Conservation (phyloP, 768 basidiomycete genomes). For the Pleurotus pulmonarius region DNA sequence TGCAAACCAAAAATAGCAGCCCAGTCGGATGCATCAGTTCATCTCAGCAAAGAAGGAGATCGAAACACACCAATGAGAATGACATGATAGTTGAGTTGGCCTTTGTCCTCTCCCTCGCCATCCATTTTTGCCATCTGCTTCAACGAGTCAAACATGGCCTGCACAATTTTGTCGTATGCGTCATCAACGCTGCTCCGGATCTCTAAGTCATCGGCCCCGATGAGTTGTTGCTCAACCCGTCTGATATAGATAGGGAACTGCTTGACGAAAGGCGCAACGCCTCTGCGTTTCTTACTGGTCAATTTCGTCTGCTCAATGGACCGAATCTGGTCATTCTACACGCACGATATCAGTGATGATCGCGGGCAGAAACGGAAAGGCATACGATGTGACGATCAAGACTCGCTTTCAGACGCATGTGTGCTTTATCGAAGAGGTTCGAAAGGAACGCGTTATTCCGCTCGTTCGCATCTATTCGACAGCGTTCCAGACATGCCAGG, state of each 20-base stretch:
- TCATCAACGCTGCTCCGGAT: constrained; percentile 74
- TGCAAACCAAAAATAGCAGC: constrained; percentile 23
- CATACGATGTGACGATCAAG: constrained; percentile 77
- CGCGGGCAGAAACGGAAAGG: neutral
- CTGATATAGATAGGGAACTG: constrained; percentile 88
- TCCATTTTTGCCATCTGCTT: constrained; percentile 97
- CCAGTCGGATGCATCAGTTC: neutral
- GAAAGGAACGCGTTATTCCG: constrained; percentile 72
- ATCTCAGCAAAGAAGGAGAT: neutral
- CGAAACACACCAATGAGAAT: constrained; percentile 78
- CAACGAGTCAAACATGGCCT: constrained; percentile 87
- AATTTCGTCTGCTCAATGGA: constrained; percentile 88
- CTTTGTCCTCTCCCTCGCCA: constrained; percentile 92
- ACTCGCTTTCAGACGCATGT: constrained; percentile 66
- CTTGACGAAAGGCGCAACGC: constrained; percentile 88
- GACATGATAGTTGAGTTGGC: constrained; percentile 94
- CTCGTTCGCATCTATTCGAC: constrained; percentile 74
- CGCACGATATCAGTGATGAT: neutral
- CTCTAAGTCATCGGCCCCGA: constrained; percentile 71
- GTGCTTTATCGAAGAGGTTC: constrained; percentile 77
- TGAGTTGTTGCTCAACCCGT: constrained; percentile 80
- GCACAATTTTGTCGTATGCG: constrained; percentile 86
- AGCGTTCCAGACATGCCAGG: constrained; percentile 73
- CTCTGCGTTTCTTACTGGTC: constrained; percentile 88
- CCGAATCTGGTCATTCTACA: constrained; percentile 81